Evolutionary conservation across 225 moss, liverwort and hornwort species (phyloP).

Genomic region (Bryum argenteum): DNA sequence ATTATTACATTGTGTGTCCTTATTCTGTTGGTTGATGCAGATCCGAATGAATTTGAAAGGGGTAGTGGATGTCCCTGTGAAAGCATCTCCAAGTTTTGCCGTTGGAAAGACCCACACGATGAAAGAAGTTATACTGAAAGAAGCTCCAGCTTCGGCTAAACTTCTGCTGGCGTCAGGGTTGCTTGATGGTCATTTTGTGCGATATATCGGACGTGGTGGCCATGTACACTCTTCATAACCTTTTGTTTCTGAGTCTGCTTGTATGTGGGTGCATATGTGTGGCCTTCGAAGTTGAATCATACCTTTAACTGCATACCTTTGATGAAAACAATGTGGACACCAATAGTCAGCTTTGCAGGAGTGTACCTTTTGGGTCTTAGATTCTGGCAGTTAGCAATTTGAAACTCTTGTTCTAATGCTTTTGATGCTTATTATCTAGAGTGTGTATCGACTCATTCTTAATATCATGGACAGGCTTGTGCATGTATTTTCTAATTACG

Average conservation of each 20-base stretch:
- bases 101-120: conserved; percentile 19
- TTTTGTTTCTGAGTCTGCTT: conserved; percentile 20
- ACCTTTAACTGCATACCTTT: background rate
- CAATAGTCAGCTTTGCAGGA: background rate
- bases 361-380: conserved; percentile 6
- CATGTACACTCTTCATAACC: conserved; percentile 52
- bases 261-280: conserved; percentile 2
- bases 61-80: conserved; percentile 48
- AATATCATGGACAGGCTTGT: background rate
- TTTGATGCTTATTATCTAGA: conserved; percentile 1
- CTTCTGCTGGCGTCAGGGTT: conserved; percentile 79
- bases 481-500: background rate
- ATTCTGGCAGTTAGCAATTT: background rate
- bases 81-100: conserved; percentile 31
- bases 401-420: conserved; percentile 8
- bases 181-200: conserved; percentile 84
- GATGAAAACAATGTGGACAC: background rate
- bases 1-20: conserved; percentile 16
- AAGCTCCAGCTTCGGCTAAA: conserved; percentile 87
- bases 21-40: conserved; percentile 30
- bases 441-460: background rate
- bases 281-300: background rate
- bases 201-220: conserved; percentile 81
- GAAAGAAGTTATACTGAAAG: conserved; percentile 57
- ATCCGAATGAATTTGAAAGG: conserved; percentile 66